Evolutionary conservation across 2,329 filamentous ascomycete species (phyloP), one percentile per base, ranked within the genome.

Genomic region (Aspergillus versicolor): DNA sequence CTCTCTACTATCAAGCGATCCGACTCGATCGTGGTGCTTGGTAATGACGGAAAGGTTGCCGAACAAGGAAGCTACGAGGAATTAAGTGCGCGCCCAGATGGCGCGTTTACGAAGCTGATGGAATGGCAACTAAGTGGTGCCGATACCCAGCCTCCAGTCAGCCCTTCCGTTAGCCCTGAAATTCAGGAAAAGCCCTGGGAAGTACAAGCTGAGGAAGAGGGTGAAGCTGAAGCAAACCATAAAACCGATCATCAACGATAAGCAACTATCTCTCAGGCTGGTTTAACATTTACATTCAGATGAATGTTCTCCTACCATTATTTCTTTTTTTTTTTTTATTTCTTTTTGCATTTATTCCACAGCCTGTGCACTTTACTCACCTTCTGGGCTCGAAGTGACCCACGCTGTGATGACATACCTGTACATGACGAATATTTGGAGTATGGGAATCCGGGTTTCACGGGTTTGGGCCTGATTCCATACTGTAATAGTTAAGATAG

Each of bases 121-220:
- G 93, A 97, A 75, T 97, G 92, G 92, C 94, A 99, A 77, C 90
- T 97, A 85, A 94, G 84, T 66, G 93, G 92, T 12, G 89, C 89
- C 8, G 91, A 96, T 34, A 60, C 60, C 11, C 55, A 71, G 58
- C 61, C 72, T 53, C 59, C 67, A 22, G 44, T 61, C 41, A 52
- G 55, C 60, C 48, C 60, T 21, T 54, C 62, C 32, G 63, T 68
- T 54, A 72, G 65, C n/a, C 74, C 73, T 30, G 71, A 72, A 8
- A 80, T 72, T 6, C 77, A 81, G 68, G 74, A 79, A 41, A 81
- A 84, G 60, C 75, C 82, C 56, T 81, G 83, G 66, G 74, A 83
- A 61, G 65, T 74, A 24, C 67, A 75, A 45, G 68, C 70, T 38
- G 71, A 72, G 22, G 71, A 75, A 56, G 73, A 76, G 22, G 54